A percentile compares a stretch with the other conserved stretches of the same genome.
These are phyloP conservation scores for Chlamydomonas sp. DNA, from an alignment of 139 green algal species.

Conservation along the genomic window DNA sequence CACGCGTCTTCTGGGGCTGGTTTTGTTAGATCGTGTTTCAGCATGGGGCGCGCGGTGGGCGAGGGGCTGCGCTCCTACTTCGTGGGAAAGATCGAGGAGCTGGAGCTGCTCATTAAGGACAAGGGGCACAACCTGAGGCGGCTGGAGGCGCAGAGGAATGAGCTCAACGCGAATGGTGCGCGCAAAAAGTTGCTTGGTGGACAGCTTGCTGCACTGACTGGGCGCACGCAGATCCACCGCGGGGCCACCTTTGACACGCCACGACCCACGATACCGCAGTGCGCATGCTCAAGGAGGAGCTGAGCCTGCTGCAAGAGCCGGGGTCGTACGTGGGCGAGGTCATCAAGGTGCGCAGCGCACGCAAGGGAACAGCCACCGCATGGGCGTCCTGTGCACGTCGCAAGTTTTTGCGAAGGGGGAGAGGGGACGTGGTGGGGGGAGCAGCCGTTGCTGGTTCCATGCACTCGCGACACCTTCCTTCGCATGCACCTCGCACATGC, in stretches of 20 bases:
- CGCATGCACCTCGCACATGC: background rate
- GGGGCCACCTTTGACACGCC: background rate
- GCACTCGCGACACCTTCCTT: background rate
- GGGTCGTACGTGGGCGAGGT: conserved; percentile 98
- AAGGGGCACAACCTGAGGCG: conserved; percentile 89
- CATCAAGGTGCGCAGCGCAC: conserved; percentile 76
- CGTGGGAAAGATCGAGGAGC: conserved; percentile 83
- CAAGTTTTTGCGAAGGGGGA: too few species aligned
- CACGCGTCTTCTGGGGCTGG: too few species aligned
- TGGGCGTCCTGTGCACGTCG: too few species aligned
- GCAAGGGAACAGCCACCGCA: too few species aligned
- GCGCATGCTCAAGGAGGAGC: conserved; percentile 88
- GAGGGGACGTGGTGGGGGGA: background rate
- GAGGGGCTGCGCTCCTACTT: conserved; percentile 45
- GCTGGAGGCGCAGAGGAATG: conserved; percentile 97
- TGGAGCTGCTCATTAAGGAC: conserved; percentile 85
- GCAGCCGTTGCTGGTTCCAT: background rate
- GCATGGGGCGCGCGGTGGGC: conserved; percentile 21
- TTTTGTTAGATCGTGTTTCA: too few species aligned
- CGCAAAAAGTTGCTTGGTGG: too few species aligned
- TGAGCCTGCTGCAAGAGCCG: conserved; percentile 96
- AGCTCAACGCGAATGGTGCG: conserved; percentile 92
- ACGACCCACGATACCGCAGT: conserved; percentile 56
- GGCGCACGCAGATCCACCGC: too few species aligned
- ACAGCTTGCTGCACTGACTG: too few species aligned